Base-by-base conservation (phyloP, 208 protist genomes). In the Trypanosoma avium region DNA sequence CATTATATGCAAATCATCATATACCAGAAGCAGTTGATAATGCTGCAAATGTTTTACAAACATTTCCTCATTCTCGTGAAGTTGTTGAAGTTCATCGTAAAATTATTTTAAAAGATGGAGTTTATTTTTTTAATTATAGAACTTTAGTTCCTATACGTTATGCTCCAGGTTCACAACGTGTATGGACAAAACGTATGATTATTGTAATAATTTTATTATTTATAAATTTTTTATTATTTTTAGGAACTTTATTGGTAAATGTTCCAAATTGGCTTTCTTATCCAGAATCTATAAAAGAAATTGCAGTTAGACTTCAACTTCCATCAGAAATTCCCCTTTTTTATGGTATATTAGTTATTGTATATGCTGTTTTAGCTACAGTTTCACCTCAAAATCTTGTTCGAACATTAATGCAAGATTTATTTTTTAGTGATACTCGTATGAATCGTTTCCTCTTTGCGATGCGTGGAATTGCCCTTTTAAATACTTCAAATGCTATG, bases 71-170 rank as follows among this genome's bases (percentile, higher is more conserved):
- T 63, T 75, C 78, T 12, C 40, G 32, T 46, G 74, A 79, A 19
- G 71, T 87, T 4, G 72, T 86, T 29, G 30, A 26, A n/a, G 48
- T 83, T 2, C 75, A 87, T 43, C 62, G 64, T 35, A 40, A 49
- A 15, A 63, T 92, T 36, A 58, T 82, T 45, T 27, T 59, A 32
- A 81, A 88, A 60, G 54, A 76, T 33, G 70, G 74, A 15, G 53
- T 78, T 10, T 91, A 94, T 60, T 63, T 71, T 15, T 94, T 84
- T 65, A 79, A 85, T 70, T 91, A 94, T 71, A 76, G 84, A 33
- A 76, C 74, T 3, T 19, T 91, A 7, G 38, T 91, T 24, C 88
- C 82, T 0, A 66, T 80, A 29, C 75, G 52, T 32, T 90, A 87
- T 66, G 68, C 69, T 33, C 81, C 88, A 3, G 79, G 77, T 26